Base-by-base conservation (phyloP, 179 eudicot genomes). In the Amaranthus tricolor region DNA sequence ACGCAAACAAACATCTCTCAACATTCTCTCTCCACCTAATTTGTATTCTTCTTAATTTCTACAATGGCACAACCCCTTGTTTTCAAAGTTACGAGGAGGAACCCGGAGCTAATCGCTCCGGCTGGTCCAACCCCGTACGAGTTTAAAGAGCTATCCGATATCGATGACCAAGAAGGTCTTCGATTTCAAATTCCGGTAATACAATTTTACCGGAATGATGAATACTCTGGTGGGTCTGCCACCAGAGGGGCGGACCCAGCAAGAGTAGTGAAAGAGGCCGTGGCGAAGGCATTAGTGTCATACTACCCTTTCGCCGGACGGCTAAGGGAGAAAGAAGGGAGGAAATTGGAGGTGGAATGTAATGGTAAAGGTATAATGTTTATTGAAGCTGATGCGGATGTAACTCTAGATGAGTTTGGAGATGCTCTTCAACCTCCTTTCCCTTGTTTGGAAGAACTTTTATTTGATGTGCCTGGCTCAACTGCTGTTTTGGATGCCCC, bases 281-380 rank as follows among this genome's bases (percentile, higher is more conserved):
- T 82, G 12, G 66, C 81, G 9, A n/a, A 81, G 76, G 67, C 88
- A 7, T 78, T 85, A 14, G 88, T 85, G 61, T 75, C 45, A 24
- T 82, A 82, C 75, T 79, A 84, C 66, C 87, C 80, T 8, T 82
- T 79, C 16, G 87, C 87, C 0, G 85, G 87, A 11, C 76, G 88
- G 79, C 54, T 85, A 12, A 80, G 82, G 78, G 86, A 85, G 75
- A 76, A 72, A 1, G 45, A 74, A 0, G 83, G 54, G 24, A 68
- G 89, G 44, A 86, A 84, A 66, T 76, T 86, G 15, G 56, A 53
- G 53, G 89, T 86, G 62, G 87, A 86, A 14, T 86, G 89, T 66
- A 86, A 76, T 45, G 89, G 76, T 1, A 84, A 85, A 70, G 86
- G 86, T 2, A 66, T 81, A 11, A 6, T 82, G 69, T 84, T 86